Evolutionary conservation across 2,329 filamentous ascomycete genomes (phyloP).

Genomic region (Fusarium fracticaudum): DNA sequence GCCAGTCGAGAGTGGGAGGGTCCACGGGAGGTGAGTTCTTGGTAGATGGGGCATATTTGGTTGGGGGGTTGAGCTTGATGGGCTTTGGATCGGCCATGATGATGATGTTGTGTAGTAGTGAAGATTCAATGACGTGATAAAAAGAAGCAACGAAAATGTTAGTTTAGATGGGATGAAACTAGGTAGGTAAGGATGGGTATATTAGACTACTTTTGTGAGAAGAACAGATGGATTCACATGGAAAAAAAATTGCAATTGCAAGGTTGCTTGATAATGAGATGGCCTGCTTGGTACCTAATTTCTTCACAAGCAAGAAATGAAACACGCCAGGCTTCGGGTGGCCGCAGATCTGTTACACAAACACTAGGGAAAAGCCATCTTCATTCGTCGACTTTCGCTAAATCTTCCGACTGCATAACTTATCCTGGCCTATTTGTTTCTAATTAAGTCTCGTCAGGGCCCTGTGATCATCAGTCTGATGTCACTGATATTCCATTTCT

Average conservation of each 20-base stretch:
- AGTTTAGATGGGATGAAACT: not conserved
- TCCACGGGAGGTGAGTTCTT: constrained; percentile 45
- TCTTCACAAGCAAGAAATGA: constrained; percentile 22
- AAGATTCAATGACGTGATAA: not conserved
- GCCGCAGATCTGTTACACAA: constrained; percentile 12
- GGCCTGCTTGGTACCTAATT: constrained; percentile 18
- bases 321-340: constrained; percentile 28
- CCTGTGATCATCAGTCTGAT: constrained; percentile 6
- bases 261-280: not conserved
- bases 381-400: constrained; percentile 4
- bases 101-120: not conserved
- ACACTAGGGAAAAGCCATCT: not conserved
- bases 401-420: constrained; percentile 24
- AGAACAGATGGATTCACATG: constrained; percentile 3
- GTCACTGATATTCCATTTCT: constrained; percentile 2
- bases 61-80: constrained; percentile 52
- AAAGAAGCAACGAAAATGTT: not conserved
- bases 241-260: not conserved
- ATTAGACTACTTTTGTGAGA: not conserved
- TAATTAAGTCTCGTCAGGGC: not conserved
- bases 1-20: constrained; percentile 64
- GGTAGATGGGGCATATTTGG: constrained; percentile 56
- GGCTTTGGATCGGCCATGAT: constrained; percentile 30
- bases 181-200: not conserved
- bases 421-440: constrained; percentile 15